Evolutionary conservation across 2,329 filamentous ascomycete genomes (phyloP), one percentile per base, ranked within the genome.

Genomic region (Cordyceps tenuipes): DNA sequence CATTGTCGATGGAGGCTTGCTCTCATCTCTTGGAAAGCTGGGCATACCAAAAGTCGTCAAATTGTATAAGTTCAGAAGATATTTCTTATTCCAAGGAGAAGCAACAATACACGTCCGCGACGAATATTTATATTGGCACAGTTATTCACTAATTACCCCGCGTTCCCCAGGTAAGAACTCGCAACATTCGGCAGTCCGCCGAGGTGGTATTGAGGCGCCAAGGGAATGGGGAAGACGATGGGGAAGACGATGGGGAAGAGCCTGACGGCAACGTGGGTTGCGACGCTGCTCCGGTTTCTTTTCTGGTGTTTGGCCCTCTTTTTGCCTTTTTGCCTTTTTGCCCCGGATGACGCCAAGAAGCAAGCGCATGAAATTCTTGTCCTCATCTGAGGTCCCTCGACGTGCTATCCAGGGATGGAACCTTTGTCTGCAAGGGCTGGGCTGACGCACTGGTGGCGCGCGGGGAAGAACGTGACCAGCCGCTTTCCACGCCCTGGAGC

Each of bases 1-100:
- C 49, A 26, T 39, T 52, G 56, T 10, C 48, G 57, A 59, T 59
- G 49, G 48, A 46, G 49, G 57, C 57, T 52, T 41, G 19, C 36
- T 4, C 5, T 2, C 17, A 43, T 58, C 23, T 50, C 56, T 58
- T 58, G 54, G 54, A 57, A 41, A 26, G 15, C 1, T 10, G 12
- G 7, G 26, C 6, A 7, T 29, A 2, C 9, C 5, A 23, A 17
- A 10, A 36, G 12, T 13, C 34, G 12, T 36, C 34, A 36, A 36
- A 1, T 13, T 36, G 12, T 10, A 10, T 13, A 36, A 10, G 12
- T 36, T 36, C 12, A 29, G 29, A 6, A 6, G 29, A 29, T 1
- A 5, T 36, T 36, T 36, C 9, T 36, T 36, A 8, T 13, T 12
- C 9, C 6, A 36, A 36, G 34, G 2, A 10, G 34, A 36, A 36